These are phyloP conservation scores for Zygosaccharomyces sapae DNA, from an alignment of 1,139 yeast species.

Conservation along the genomic window DNA sequence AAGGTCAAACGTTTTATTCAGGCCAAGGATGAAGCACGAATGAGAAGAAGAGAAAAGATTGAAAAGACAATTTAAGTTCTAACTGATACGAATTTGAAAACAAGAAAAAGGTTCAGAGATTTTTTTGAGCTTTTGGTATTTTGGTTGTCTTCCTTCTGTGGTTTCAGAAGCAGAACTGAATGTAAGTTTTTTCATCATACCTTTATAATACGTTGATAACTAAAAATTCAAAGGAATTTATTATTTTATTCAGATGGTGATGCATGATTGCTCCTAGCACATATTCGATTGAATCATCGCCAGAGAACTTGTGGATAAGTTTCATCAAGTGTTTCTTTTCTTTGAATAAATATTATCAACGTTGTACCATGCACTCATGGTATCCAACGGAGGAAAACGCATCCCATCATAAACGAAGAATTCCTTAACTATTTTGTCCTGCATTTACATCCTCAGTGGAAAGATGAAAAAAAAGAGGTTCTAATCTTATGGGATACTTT, in stretches of 20 bases:
- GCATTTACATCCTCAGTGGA: slow-evolving; percentile 39
- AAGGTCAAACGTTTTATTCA: slow-evolving; percentile 33
- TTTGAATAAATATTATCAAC: slow-evolving; percentile 16
- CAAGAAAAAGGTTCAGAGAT: slow-evolving; percentile 11
- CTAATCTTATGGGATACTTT: slow-evolving; percentile 6
- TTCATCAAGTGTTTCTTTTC: slow-evolving; percentile 28
- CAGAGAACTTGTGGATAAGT: slow-evolving; percentile 35
- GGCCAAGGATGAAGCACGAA: slow-evolving; percentile 24
- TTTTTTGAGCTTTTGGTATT: slow-evolving; percentile 27
- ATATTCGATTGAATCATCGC: slow-evolving; percentile 38
- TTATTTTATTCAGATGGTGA: slow-evolving; percentile 35
- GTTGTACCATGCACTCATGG: slow-evolving; percentile 34
- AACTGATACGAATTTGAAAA: too few species aligned
- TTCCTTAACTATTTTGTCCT: slow-evolving; percentile 39
- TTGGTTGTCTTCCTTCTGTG: slow-evolving; percentile 34
- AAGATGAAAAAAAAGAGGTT: slow-evolving; percentile 21
- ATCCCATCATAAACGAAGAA: slow-evolving; percentile 38
- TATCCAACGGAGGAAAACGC: slow-evolving; percentile 10
- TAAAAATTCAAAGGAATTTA: slow-evolving; percentile 4
- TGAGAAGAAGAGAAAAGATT: slow-evolving; percentile 26
- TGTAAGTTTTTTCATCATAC: slow-evolving; percentile 33
- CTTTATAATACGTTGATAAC: slow-evolving; percentile 7
- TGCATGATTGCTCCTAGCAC: slow-evolving; percentile 38
- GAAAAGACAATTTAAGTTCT: slow-evolving; percentile 11
- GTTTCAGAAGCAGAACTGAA: slow-evolving; percentile 40